Base-by-base conservation (phyloP, 1,284 basidiomycete genomes). In the Sanghuangporus weigelae region DNA sequence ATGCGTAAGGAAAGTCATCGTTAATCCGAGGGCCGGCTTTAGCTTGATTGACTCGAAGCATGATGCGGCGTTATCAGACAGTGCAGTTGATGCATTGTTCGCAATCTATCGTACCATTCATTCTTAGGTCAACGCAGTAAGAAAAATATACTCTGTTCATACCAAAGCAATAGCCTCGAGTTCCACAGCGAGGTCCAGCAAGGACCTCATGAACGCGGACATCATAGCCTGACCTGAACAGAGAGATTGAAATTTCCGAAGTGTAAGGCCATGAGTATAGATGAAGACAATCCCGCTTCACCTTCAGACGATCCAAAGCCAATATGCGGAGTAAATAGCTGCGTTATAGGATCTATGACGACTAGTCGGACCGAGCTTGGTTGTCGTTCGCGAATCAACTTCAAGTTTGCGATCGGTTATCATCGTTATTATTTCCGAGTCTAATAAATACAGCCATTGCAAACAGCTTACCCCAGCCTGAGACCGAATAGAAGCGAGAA, bases 1-100 rank as follows among this genome's bases (percentile, higher is more conserved):
- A 69, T 92, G 90, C 0, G 85, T 82, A 70, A 91, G 74, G 71
- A 84, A 89, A 1, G 85, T 78, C 67, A 92, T 92, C 0, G 89
- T 86, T 0, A 88, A 84, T 0, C 90, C 90, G 16, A 92, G 76
- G 0, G 87, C 86, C 1, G 90, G 89, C 71, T 89, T 91, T 59
- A 83, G 77, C 16, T 73, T 72, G 10, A 75, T 74, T 3, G 75
- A 73, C 50, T 74, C 63, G 59, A 80, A 81, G 6, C 67, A 71
- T 0, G 82, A 79, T 48, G 65, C 49, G 2, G 77, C 71, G 63
- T 80, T 80, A 16, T 68, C 66, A 21, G 73, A 72, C n/a, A 63
- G 64, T 7, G 73, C 68, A 10, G 70, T 68, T 7, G 79, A 77
- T 1, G 81, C 77, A 46, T 76, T 72, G 64, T 84, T 85, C 42